Base-by-base conservation (phyloP, 306 rosid genomes). In the Datisca glomerata region DNA sequence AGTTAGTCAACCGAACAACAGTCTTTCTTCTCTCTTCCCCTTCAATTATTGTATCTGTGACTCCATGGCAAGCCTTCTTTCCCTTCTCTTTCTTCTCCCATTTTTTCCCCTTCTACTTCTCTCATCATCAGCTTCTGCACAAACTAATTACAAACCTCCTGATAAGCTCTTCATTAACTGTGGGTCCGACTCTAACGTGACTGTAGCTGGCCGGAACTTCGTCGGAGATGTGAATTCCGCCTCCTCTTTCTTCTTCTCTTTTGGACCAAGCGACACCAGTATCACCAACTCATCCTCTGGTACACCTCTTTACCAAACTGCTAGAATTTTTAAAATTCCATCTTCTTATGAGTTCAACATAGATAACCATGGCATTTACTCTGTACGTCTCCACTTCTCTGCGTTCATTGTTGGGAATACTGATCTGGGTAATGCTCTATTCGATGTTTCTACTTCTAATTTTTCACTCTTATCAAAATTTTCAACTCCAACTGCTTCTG, bases 361-460 rank as follows among this genome's bases (percentile, higher is more conserved):
- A 7, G 9, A 8, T 1, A 2, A 41, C 0, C 8, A 1, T 17
- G 56, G 54, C 4, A 38, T 52, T 37, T 60, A 59, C 58, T 7
- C 51, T 14, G 28, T 70, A 38, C 78, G 83, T 34, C 71, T 75
- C 34, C 83, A 75, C 36, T 75, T 75, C 72, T 53, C 21, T 7
- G 43, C 76, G 5, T 65, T 69, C 59, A 6, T n/a, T n/a, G n/a
- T 51, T 0, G 6, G 49, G 0, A 6, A 2, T 1, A 6, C 20
- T 19, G 33, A 47, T 7, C 64, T 70, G 6, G 39, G 57, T 8
- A 24, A 42, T 0, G 78, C 75, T 3, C 51, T 10, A 4, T 75
- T 75, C 69, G 54, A 56, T 14, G 75, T 75, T 49, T 66, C 67
- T 0, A 56, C 57, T 12, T 31, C 58, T 1, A 18, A 35, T 0